These are phyloP conservation scores for Trametes gibbosa DNA, from an alignment of 768 basidiomycete species.

Conservation along the genomic window DNA sequence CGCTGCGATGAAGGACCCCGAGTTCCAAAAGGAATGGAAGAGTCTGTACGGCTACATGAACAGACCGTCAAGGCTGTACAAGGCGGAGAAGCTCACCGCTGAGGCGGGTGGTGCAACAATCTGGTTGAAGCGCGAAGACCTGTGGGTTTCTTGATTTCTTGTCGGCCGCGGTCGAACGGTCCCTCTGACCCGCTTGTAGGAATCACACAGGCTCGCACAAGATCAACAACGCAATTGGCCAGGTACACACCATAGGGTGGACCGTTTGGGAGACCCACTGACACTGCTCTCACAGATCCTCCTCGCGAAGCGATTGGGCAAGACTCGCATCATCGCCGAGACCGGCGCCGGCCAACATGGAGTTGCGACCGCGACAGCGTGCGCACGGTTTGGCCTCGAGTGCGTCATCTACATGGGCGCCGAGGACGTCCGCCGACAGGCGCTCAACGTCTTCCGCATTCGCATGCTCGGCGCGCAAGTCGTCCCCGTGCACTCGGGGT, in stretches of 20 bases:
- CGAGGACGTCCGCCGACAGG: slow-evolving; percentile 94
- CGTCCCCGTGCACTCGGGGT: slow-evolving; percentile 89
- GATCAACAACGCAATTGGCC: slow-evolving; percentile 98
- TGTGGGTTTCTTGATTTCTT: slow-evolving; percentile 45
- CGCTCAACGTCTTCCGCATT: slow-evolving; percentile 96
- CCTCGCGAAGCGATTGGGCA: slow-evolving; percentile 90
- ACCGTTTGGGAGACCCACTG: slow-evolving; percentile 1
- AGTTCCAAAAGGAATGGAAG: slow-evolving; percentile 90
- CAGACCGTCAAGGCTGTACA: slow-evolving; percentile 87
- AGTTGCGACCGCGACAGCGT: slow-evolving; percentile 97
- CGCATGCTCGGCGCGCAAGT: slow-evolving; percentile 97
- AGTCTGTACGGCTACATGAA: slow-evolving; percentile 92
- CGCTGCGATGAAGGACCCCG: slow-evolving; percentile 79
- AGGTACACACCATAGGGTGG: slow-evolving; percentile 44
- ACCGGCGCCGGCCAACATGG: slow-evolving; percentile 99
- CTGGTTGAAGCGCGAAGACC: slow-evolving; percentile 95
- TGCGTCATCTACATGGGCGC: slow-evolving; percentile 98
- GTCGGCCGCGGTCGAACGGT: not conserved
- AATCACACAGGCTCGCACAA: slow-evolving; percentile 99
- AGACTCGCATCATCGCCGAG: slow-evolving; percentile 97
- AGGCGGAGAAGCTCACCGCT: slow-evolving; percentile 87
- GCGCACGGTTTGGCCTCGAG: slow-evolving; percentile 93
- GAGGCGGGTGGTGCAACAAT: slow-evolving; percentile 92
- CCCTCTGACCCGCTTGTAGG: slow-evolving; percentile 36
- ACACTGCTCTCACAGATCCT: slow-evolving; percentile 64